Conservation (phyloP, 768 basidiomycete genomes). For the Serendipita sp. region DNA sequence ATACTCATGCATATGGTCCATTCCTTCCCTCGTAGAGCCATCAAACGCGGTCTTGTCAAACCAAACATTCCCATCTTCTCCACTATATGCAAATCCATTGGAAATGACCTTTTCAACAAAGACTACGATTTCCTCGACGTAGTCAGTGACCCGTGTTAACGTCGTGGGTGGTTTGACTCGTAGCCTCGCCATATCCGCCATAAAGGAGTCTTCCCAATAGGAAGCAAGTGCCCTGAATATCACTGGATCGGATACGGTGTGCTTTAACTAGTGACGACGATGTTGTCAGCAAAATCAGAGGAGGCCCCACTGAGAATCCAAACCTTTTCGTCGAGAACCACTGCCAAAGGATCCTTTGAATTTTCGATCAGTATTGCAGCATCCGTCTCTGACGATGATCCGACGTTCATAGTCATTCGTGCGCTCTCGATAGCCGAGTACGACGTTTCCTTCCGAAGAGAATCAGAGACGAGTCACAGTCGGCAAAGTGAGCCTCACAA, state of each 20-base stretch:
- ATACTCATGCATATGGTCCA: conserved; percentile 51
- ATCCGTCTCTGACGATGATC: conserved; percentile 25
- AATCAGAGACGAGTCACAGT: not conserved
- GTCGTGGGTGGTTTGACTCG: conserved; percentile 77
- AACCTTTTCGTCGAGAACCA: conserved; percentile 61
- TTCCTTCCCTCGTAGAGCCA: conserved; percentile 24
- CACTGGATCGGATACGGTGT: conserved; percentile 70
- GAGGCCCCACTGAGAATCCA: conserved; percentile 6
- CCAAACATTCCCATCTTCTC: conserved; percentile 69
- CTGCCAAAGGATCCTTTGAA: conserved; percentile 60
- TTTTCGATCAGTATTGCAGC: conserved; percentile 51
- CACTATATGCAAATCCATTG: conserved; percentile 67
- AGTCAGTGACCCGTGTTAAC: conserved; percentile 90
- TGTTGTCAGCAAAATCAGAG: conserved; percentile 4
- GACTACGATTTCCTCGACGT: conserved; percentile 82
- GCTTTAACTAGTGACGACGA: conserved; percentile 38
- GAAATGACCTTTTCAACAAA: conserved; percentile 75
- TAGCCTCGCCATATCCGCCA: conserved; percentile 82
- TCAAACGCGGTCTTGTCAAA: conserved; percentile 81
- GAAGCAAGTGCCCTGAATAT: conserved; percentile 70
- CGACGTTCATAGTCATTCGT: conserved; percentile 26
- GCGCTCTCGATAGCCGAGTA: conserved; percentile 40
- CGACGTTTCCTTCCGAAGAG: conserved; percentile 27
- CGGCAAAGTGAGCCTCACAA: conserved; percentile 34
- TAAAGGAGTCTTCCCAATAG: conserved; percentile 82